Percentiles rank a stretch among this genome's conserved stretches.
Conservation (phyloP, 495 filamentous ascomycete species). For the Jackrogersella multiformis region DNA sequence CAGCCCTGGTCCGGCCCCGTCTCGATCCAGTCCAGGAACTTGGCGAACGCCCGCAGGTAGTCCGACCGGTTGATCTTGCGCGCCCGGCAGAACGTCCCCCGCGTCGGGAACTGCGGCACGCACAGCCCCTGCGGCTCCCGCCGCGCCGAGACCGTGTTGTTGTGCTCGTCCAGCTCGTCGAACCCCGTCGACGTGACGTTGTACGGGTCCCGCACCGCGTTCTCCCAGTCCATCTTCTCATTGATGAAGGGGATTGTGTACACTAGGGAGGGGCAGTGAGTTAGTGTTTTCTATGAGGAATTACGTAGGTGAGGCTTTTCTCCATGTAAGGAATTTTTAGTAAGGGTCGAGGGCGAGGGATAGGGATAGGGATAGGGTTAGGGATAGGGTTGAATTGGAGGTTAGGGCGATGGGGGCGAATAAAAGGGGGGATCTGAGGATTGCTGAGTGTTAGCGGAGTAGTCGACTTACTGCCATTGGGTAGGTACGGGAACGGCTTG, state of each 20-base stretch:
- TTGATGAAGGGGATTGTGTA: slow-evolving; percentile 32
- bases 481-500: background rate
- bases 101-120: slow-evolving; percentile 29
- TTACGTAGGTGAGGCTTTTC: no score
- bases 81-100: slow-evolving; percentile 20
- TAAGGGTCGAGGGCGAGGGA: no score
- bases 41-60: slow-evolving; percentile 28
- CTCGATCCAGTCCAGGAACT: slow-evolving; percentile 33
- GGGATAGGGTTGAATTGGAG: background rate
- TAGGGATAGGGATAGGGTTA: no score
- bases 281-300: background rate
- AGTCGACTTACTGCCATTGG: slow-evolving; percentile 29
- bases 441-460: background rate
- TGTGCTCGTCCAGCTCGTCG: background rate
- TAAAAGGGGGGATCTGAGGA: background rate
- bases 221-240: slow-evolving; percentile 7
- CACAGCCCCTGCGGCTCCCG: slow-evolving; percentile 3
- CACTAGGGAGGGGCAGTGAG: slow-evolving; percentile 3
- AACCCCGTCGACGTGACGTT: background rate
- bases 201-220: background rate
- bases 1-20: slow-evolving; percentile 29
- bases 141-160: background rate
- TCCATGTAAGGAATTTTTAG: no score
- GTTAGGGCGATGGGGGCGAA: background rate
- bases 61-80: slow-evolving; percentile 12